Evolutionary conservation across 2,329 filamentous ascomycete genomes (phyloP).

Genomic region (Xylaria sp.): DNA sequence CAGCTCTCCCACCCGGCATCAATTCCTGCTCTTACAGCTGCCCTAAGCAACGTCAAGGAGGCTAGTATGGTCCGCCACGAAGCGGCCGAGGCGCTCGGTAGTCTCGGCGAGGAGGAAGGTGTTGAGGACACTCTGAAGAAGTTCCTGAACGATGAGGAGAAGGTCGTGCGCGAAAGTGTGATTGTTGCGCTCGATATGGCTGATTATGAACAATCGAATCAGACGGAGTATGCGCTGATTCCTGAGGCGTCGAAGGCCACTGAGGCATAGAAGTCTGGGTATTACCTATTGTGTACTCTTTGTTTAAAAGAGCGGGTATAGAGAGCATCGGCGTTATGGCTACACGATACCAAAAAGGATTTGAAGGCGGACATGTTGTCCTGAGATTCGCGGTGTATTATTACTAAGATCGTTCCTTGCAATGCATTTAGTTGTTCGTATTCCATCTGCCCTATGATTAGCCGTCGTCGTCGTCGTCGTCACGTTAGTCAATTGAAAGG

Average conservation of each 20-base stretch:
- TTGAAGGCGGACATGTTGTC: constrained; percentile 8
- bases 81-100: constrained; percentile 91
- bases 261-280: constrained; percentile 25
- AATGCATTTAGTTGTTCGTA: constrained; percentile 44
- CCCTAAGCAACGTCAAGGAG: constrained; percentile 73
- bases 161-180: constrained; percentile 90
- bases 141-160: constrained; percentile 85
- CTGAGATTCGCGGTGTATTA: background rate
- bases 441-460: constrained; percentile 35
- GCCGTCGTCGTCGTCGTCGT: background rate
- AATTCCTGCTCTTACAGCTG: constrained; percentile 77
- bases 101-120: constrained; percentile 85
- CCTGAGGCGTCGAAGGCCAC: constrained; percentile 52
- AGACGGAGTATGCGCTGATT: constrained; percentile 87
- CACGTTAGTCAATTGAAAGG: background rate
- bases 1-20: constrained; percentile 95
- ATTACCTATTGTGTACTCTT: constrained; percentile 1
- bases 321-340: constrained; percentile 21
- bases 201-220: constrained; percentile 85
- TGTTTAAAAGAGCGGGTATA: constrained; percentile 1
- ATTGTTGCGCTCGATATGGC: constrained; percentile 97
- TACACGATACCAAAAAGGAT: constrained; percentile 22
- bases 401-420: background rate
- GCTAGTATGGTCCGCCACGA: constrained; percentile 97
- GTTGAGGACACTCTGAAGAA: constrained; percentile 79